phyloP scores from a whole-genome alignment of 257 asterid genomes.

The Plantago elongata region DNA sequence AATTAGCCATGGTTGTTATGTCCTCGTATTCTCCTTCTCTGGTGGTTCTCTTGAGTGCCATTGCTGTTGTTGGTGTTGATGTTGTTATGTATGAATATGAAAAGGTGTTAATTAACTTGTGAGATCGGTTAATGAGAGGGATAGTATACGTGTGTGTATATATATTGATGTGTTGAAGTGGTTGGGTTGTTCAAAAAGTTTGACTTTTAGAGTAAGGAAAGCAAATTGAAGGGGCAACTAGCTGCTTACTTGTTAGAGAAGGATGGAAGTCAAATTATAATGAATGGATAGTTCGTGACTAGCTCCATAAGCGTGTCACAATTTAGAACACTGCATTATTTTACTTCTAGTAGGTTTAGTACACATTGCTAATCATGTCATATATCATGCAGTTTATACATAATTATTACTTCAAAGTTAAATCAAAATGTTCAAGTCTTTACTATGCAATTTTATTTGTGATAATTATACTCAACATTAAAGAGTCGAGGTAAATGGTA shows the following conservation, averaged over 20 bases:
- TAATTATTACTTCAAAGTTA: too few relatives aligned
- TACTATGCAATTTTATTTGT: too few relatives aligned
- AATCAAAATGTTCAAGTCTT: too few relatives aligned
- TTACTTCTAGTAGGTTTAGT: too few relatives aligned
- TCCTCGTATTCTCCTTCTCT: conserved; percentile 22
- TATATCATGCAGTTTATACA: too few relatives aligned
- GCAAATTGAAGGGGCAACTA: conserved; percentile 12
- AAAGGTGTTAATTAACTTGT: background rate
- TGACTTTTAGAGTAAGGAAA: conserved; percentile 14
- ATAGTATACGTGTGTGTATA: conserved; percentile 4
- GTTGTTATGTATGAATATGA: too few relatives aligned
- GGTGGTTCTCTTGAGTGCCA: conserved; percentile 26
- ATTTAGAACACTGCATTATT: background rate
- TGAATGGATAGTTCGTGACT: conserved; percentile 13
- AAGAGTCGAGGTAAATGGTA: too few relatives aligned
- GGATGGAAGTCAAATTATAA: conserved; percentile 27
- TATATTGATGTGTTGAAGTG: conserved; percentile 11
- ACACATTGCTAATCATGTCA: too few relatives aligned
- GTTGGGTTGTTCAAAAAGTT: conserved; percentile 20
- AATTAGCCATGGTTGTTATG: conserved; percentile 35
- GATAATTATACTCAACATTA: too few relatives aligned
- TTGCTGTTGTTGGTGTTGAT: background rate
- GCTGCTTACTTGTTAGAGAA: conserved; percentile 19
- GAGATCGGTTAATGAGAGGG: conserved; percentile 14
- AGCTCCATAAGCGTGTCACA: background rate